Evolutionary conservation across 139 green algal species (phyloP), one percentile per base, ranked within the genome.

Genomic region (Coelastrella sp.): DNA sequence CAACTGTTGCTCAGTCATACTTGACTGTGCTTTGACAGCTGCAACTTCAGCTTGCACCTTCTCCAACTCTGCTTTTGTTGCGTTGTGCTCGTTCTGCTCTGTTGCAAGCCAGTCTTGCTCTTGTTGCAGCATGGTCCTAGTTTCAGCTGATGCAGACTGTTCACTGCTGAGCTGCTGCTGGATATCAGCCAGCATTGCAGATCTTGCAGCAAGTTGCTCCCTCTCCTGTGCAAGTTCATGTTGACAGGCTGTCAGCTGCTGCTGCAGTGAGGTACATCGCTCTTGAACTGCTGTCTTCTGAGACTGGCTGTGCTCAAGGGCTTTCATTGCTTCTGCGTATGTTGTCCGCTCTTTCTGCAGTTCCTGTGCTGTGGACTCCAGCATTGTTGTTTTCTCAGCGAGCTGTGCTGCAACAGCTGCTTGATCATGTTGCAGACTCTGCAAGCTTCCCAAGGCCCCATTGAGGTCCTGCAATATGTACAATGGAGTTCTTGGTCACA

Each of bases 291-390:
- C 77, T 25, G 32, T 41, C 27, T 50, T 17, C 50, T 71, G 23
- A 15, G 43, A 35, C 21, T 40, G n/a, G 19, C n/a, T 69, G 62
- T 38, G 27, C 38, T 13, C 17, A 27, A 69, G 62, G 62, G 62
- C 62, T 41, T 30, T 48, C 45, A 34, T 21, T 45, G 48, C 37
- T 5, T 40, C 48, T 32, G n/a, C 27, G 21, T 57, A n/a, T 8
- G 53, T 35, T 27, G 72, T 53, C 76, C 73, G 76, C 57, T 83
- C 76, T 66, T 62, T 40, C 30, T 64, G n/a, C 41, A 51, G 41
- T 25, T 64, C 60, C 62, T 48, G 74, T 50, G 48, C 27, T 8
- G 35, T 7, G 40, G 40, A n/a, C 8, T 34, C 23, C 43, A 71
- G 51, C 32, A 27, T 15, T 13, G 23, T 11, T n/a, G 25, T n/a